Percentiles rank a stretch among this genome's conserved stretches.
Conservation (phyloP, 2,329 filamentous ascomycete genomes). For the Colletotrichum liriopes region DNA sequence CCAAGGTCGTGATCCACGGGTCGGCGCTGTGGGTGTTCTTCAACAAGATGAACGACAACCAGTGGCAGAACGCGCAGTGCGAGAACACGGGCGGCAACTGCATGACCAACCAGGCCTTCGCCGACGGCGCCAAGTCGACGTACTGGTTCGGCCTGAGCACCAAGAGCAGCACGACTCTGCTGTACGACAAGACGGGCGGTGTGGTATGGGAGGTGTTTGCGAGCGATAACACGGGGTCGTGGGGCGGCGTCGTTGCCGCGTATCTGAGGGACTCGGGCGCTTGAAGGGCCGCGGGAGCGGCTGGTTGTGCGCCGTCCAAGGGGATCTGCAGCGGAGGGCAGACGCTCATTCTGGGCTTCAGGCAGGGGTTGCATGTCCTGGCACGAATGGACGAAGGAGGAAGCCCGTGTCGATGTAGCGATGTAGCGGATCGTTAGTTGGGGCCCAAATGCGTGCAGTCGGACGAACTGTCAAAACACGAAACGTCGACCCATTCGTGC, state of each 20-base stretch:
- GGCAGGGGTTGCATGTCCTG: slow-evolving; percentile 36
- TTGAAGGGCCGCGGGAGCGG: slow-evolving; percentile 8
- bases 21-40: slow-evolving; percentile 55
- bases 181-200: slow-evolving; percentile 48
- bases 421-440: not conserved
- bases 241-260: slow-evolving; percentile 50
- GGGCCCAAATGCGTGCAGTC: slow-evolving; percentile 15
- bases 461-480: slow-evolving; percentile 35
- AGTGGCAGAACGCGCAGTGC: slow-evolving; percentile 46
- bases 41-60: slow-evolving; percentile 50
- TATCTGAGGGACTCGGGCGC: slow-evolving; percentile 47
- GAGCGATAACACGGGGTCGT: slow-evolving; percentile 48
- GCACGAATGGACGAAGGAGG: not conserved
- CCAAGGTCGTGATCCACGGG: slow-evolving; percentile 51
- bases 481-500: slow-evolving; percentile 16
- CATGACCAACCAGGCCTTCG: slow-evolving; percentile 46
- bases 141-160: slow-evolving; percentile 50
- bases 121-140: slow-evolving; percentile 46
- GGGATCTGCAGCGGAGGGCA: slow-evolving; percentile 9
- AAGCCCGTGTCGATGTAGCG: not conserved
- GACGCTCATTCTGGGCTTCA: slow-evolving; percentile 15
- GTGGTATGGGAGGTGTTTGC: slow-evolving; percentile 40
- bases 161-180: slow-evolving; percentile 49
- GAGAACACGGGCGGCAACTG: slow-evolving; percentile 47
- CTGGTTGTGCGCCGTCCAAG: slow-evolving; percentile 5